Conservation (phyloP, 1,284 basidiomycete species). For the Boletus calvinii region DNA sequence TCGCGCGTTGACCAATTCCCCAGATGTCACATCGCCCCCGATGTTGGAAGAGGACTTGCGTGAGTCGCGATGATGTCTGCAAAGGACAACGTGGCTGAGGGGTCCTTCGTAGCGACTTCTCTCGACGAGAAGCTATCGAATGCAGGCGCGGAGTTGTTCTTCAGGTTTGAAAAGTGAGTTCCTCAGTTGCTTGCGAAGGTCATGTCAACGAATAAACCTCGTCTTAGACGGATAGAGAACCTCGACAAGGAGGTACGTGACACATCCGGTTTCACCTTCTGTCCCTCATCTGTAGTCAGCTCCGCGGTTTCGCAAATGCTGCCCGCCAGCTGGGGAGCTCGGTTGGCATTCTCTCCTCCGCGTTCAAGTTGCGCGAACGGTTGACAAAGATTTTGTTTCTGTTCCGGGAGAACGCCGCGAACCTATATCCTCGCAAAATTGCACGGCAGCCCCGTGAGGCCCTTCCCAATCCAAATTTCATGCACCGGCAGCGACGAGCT, state of each 20-base stretch:
- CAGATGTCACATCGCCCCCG: slow-evolving; percentile 40
- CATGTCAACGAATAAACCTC: not conserved
- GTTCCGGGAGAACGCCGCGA: slow-evolving; percentile 35
- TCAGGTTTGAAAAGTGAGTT: slow-evolving; percentile 30
- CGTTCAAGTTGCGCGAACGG: slow-evolving; percentile 32
- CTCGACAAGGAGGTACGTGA: slow-evolving; percentile 32
- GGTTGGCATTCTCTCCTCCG: slow-evolving; percentile 34
- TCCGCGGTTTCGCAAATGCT: slow-evolving; percentile 34
- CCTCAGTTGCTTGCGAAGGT: not conserved
- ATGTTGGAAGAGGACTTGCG: slow-evolving; percentile 64
- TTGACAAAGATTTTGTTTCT: slow-evolving; percentile 33
- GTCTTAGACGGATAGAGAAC: slow-evolving; percentile 28
- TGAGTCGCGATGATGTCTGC: slow-evolving; percentile 16
- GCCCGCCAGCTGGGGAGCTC: slow-evolving; percentile 34
- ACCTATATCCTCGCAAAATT: slow-evolving; percentile 32
- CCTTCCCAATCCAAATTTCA: slow-evolving; percentile 32
- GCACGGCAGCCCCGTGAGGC: slow-evolving; percentile 29
- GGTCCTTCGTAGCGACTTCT: slow-evolving; percentile 24
- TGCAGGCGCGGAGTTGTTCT: slow-evolving; percentile 32
- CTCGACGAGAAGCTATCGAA: slow-evolving; percentile 34
- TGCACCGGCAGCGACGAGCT: slow-evolving; percentile 31
- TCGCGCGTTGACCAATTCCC: slow-evolving; percentile 6
- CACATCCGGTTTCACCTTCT: not conserved
- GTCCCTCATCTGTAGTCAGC: slow-evolving; percentile 20
- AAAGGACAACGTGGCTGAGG: slow-evolving; percentile 7